Conservation (phyloP, 805 yeast species). For the Sungouiella blattae region DNA sequence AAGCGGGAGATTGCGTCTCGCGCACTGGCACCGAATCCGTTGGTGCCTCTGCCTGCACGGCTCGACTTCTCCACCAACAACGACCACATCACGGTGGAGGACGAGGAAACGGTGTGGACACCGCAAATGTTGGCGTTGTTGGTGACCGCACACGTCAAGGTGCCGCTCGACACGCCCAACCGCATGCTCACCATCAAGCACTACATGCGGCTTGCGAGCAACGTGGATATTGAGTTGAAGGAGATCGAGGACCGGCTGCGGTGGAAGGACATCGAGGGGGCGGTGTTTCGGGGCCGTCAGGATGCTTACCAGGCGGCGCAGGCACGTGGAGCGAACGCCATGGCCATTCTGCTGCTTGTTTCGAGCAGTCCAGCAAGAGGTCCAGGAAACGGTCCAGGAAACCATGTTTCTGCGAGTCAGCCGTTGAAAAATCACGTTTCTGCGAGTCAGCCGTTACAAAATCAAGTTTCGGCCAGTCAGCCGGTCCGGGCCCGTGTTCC, state of each 20-base stretch:
- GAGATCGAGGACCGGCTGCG: constrained; percentile 3
- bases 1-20: neutral
- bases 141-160: constrained; percentile 7
- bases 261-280: constrained; percentile 1
- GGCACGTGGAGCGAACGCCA: neutral
- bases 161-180: constrained; percentile 5
- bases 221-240: neutral
- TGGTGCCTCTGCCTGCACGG: neutral
- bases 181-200: constrained; percentile 5
- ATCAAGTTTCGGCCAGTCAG: neutral
- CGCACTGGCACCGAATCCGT: neutral
- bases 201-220: constrained; percentile 4
- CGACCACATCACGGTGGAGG: neutral
- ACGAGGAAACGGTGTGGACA: constrained; percentile 6
- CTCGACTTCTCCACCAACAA: neutral
- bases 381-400: too few relatives aligned
- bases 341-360: too few relatives aligned
- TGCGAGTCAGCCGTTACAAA: neutral
- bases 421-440: neutral
- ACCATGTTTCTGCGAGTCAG: neutral
- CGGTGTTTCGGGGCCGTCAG: constrained; percentile 1
- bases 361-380: neutral
- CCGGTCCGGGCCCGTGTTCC: neutral
- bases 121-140: constrained; percentile 7
- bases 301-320: neutral